These are phyloP conservation scores for Penstemon davidsonii DNA, from an alignment of 257 asterid species.

Conservation along the genomic window DNA sequence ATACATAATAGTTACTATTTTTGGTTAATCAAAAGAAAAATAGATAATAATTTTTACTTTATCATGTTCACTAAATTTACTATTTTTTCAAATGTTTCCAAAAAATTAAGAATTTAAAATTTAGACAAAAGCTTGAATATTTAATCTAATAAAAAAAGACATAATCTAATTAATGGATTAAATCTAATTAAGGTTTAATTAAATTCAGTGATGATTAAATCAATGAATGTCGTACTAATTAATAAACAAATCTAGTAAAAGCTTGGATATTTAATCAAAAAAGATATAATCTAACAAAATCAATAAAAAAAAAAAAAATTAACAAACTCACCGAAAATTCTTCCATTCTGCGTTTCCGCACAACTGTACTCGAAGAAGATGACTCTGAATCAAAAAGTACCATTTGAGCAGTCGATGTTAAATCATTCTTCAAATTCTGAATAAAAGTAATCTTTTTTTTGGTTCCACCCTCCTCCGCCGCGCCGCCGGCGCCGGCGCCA, in stretches of 20 bases:
- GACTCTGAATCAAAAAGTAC: constrained; percentile 49
- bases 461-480: constrained; percentile 24
- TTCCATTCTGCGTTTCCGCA: constrained; percentile 61
- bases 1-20: background rate
- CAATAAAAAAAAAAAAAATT: background rate
- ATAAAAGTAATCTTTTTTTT: constrained; percentile 39
- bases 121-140: no score
- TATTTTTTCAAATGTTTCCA: no score
- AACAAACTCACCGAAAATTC: constrained; percentile 67
- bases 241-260: background rate
- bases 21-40: no score
- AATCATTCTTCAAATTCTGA: constrained; percentile 45
- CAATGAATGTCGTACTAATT: constrained; percentile 1
- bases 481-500: constrained; percentile 28
- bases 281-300: background rate
- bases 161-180: background rate
- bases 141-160: no score
- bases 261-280: background rate
- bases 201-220: background rate
- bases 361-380: constrained; percentile 31
- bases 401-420: constrained; percentile 46
- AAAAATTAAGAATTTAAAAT: no score
- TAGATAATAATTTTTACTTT: no score
- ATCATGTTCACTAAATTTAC: no score
- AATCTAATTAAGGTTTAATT: constrained; percentile 2